phyloP scores from a whole-genome alignment of 2,329 filamentous ascomycete genomes.

The Fragosphaeria purpurea region DNA sequence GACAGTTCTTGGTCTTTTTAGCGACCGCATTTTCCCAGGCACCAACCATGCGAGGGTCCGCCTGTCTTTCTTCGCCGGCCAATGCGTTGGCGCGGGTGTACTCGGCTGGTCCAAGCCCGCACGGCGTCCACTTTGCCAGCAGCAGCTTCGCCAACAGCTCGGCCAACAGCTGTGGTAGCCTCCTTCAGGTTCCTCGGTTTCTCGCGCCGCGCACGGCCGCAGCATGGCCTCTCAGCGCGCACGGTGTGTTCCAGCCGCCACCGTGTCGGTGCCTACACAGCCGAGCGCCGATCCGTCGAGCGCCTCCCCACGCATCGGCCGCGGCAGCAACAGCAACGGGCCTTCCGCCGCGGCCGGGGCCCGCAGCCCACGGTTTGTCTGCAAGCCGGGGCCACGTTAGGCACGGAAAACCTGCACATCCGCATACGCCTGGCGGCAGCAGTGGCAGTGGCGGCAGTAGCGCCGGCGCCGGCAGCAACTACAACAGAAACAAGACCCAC shows the following conservation, averaged over 20 bases:
- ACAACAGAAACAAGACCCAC: not conserved
- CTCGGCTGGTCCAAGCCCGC: not conserved
- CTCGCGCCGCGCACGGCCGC: not conserved
- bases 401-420: too few relatives aligned
- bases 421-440: not conserved
- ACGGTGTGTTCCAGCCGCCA: too few relatives aligned
- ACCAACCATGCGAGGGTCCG: slow-evolving; percentile 25
- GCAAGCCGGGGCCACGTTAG: too few relatives aligned
- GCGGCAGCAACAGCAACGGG: too few relatives aligned
- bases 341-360: not conserved
- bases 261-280: not conserved
- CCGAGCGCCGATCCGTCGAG: not conserved
- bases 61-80: slow-evolving; percentile 34
- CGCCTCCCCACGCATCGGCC: not conserved
- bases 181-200: not conserved
- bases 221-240: not conserved
- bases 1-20: too few relatives aligned
- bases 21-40: too few relatives aligned
- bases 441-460: not conserved
- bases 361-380: too few relatives aligned
- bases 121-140: not conserved
- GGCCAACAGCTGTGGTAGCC: slow-evolving; percentile 12
- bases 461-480: not conserved
- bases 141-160: not conserved
- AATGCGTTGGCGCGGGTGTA: slow-evolving; percentile 38